Percentiles rank a stretch among this genome's conserved stretches.
phyloP scores from a whole-genome alignment of 2,329 filamentous ascomycete genomes.

The Triangularia verruculosa region DNA sequence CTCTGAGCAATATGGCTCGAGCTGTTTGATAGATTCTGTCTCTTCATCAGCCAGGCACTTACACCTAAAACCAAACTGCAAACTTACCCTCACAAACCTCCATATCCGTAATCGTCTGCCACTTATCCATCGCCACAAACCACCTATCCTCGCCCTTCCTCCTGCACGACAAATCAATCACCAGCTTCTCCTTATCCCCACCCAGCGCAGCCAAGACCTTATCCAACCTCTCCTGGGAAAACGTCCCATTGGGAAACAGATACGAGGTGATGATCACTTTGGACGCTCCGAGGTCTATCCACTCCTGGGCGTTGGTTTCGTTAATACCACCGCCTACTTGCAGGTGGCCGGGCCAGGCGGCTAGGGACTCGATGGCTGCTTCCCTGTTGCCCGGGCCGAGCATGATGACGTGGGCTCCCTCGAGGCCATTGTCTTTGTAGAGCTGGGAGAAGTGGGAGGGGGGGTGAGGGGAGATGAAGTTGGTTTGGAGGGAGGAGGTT shows the following conservation, averaged over 20 bases:
- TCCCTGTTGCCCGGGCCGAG: constrained; percentile 83
- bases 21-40: constrained; percentile 70
- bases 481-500: constrained; percentile 72
- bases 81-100: constrained; percentile 75
- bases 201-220: constrained; percentile 70
- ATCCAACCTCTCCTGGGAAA: constrained; percentile 73
- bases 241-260: constrained; percentile 80
- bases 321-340: constrained; percentile 95
- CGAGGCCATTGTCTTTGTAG: constrained; percentile 71
- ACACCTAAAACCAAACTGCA: background rate
- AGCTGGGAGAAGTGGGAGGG: constrained; percentile 77
- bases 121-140: constrained; percentile 99
- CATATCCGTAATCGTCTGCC: constrained; percentile 97
- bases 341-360: constrained; percentile 73
- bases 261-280: constrained; percentile 98
- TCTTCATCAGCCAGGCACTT: background rate
- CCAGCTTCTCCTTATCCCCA: constrained; percentile 74
- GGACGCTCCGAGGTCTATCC: constrained; percentile 84
- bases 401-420: constrained; percentile 94
- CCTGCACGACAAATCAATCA: constrained; percentile 93
- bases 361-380: constrained; percentile 73
- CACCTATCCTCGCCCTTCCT: constrained; percentile 68
- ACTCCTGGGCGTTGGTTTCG: constrained; percentile 76
- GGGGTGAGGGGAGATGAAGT: constrained; percentile 83
- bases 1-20: constrained; percentile 92